Base-by-base conservation (phyloP, 2,329 filamentous ascomycete species). In the Cladophialophora carrionii region DNA sequence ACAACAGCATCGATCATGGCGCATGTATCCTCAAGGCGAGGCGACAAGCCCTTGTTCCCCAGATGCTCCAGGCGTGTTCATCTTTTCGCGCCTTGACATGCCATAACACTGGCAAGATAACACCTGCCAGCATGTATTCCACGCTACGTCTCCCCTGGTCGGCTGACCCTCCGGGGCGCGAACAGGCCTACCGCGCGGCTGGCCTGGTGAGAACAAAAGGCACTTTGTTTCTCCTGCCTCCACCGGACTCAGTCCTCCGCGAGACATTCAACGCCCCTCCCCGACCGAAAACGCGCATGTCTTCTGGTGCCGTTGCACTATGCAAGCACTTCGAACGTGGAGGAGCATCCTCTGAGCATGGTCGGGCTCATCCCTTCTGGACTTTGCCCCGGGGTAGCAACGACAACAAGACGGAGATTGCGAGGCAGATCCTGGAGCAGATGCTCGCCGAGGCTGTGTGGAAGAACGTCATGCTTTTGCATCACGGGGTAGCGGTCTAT, bases 241-340 rank as follows among this genome's bases (percentile, higher is more conserved):
- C 71, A 8, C 31, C 55, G 17, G 49, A 59, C 32, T 41, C 52
- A n/a, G 32, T 57, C 10, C 57, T 72, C 9, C 62, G 62, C 37
- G 68, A 66, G 51, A 57, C 68, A 14, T 72, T 67, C 63, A 68
- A 70, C 37, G 57, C 62, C 10, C 69, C 71, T 24, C 71, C 69
- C 8, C 64, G 71, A 24, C 64, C 71, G 17, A 65, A 66, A 57
- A 70, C 69, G 9, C 67, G 66, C n/a, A 69, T 71, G 69, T 68
- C 67, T 8, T 63, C 69, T 2, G 71, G 71, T 17, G 71, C 71
- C 29, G 66, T 70, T 12, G 71, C 71, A 0, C 68, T 72, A n/a
- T 71, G 69, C 57, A 72, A 72, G 55, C 71, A 72, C 57, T 71
- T 72, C 54, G 71, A 72, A 54, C 68, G 71, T 20, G 65, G 69